Evolutionary conservation across 169 alveolate genomes (phyloP), one percentile per base, ranked within the genome.

Genomic region (Plasmodium sp.): DNA sequence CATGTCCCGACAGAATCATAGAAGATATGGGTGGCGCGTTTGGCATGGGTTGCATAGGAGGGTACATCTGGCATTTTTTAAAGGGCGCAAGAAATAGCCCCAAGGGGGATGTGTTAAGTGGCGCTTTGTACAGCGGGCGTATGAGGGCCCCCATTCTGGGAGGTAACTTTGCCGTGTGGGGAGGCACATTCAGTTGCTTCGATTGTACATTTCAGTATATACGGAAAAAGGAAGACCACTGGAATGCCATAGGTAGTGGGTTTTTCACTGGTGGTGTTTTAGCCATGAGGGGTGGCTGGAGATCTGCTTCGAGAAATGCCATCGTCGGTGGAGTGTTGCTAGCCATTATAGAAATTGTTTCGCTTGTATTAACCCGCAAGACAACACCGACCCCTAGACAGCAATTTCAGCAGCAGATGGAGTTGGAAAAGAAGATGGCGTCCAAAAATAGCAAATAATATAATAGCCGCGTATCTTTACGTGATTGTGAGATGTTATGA

Each of bases 1-100:
- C 99, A 14, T 99, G 99, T 82, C 99, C 99, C 16, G 99, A 98
- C 74, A 97, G 99, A 94, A 98, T 99, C 45, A 97, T 98, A 80
- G 99, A 98, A 92, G 99, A 99, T 86, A 93, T 99, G 92, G 99
- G 99, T 34, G 99, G 99, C 41, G 99, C 99, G 9, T 99, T 98
- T 91, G 98, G 99, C 58, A 98, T 98, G 98, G 99, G 99, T 0
- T 97, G 99, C 51, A 93, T 98, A 56, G 99, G 99, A 33, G 99
- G 99, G 1, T 98, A 98, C 83, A 84, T 98, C 16, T 97, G 99
- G 98, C 98, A 98, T 81, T 98, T 98, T 95, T 97, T 97, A 84
- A 97, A 97, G 84, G 99, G 99, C 31, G 97, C 97, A 81, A 88
- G 98, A 91, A 98, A 98, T 95, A 97, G 99, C 6, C 99, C 99